Evolutionary conservation across 257 asterid species (phyloP).

Genomic region (Salvia splendens): DNA sequence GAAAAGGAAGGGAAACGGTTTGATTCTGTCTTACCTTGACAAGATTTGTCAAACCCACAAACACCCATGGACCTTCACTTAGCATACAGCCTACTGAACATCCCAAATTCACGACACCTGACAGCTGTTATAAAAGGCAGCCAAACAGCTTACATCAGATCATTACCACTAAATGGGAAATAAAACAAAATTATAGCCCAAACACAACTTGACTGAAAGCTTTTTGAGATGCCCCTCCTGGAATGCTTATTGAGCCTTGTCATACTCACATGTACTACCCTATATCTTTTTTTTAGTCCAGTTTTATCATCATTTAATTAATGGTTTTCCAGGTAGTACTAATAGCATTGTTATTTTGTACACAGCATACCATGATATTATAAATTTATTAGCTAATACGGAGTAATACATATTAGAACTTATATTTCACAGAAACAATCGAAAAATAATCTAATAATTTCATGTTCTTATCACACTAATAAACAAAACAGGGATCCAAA

Average conservation of each 20-base stretch:
- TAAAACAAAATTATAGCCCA: no score
- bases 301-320: neutral
- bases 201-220: neutral
- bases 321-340: neutral
- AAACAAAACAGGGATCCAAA: neutral
- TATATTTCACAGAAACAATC: neutral
- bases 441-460: neutral
- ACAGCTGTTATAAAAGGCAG: constrained; percentile 47
- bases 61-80: constrained; percentile 98
- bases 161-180: neutral
- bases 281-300: neutral
- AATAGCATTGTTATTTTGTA: neutral
- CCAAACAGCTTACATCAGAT: constrained; percentile 16
- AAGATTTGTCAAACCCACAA: constrained; percentile 80
- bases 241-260: neutral
- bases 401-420: neutral
- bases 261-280: neutral
- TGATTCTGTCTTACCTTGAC: constrained; percentile 69
- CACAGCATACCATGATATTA: neutral
- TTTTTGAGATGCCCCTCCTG: neutral
- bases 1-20: constrained; percentile 13
- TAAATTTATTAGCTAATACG: no score
- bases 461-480: neutral
- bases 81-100: constrained; percentile 83
- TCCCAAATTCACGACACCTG: constrained; percentile 63